Conservation (phyloP, 805 yeast genomes). For the Myxozyma melibiosi region DNA sequence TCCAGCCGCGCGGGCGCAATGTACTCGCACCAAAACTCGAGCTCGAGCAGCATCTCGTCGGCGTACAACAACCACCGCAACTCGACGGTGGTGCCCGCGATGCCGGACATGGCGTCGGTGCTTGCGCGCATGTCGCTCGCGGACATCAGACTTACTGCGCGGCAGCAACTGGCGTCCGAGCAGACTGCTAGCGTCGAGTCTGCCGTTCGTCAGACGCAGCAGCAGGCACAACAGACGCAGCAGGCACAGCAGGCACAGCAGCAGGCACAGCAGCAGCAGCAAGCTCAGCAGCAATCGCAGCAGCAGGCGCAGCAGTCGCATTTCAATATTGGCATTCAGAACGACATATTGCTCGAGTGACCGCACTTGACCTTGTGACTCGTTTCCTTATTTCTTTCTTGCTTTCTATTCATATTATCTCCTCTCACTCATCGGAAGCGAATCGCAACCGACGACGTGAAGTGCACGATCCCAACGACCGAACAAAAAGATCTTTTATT, state of each 20-base stretch:
- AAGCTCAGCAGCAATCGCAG: conserved; percentile 8
- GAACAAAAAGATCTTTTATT: background rate
- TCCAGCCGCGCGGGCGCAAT: conserved; percentile 26
- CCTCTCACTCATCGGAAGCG: too few relatives aligned
- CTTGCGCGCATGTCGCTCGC: conserved; percentile 19
- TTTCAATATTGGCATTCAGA: conserved; percentile 12
- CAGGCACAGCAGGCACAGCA: conserved; percentile 10
- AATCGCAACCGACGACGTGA: too few relatives aligned
- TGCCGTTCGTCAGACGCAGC: background rate
- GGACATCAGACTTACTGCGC: conserved; percentile 16
- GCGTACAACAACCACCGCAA: background rate
- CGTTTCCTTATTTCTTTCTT: background rate
- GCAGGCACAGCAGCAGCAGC: background rate
- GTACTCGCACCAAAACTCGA: conserved; percentile 25
- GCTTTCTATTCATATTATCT: background rate
- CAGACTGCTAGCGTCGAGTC: background rate
- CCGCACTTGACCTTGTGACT: background rate
- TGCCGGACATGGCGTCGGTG: conserved; percentile 23
- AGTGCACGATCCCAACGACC: too few relatives aligned
- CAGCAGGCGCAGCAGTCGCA: conserved; percentile 5
- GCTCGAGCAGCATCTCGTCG: conserved; percentile 15
- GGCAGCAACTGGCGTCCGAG: conserved; percentile 13
- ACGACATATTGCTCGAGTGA: conserved; percentile 20
- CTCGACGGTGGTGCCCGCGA: conserved; percentile 19
- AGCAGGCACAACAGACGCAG: too few relatives aligned